Percentiles rank a stretch among this genome's conserved stretches.
Evolutionary conservation across 768 basidiomycete species (phyloP).

Genomic region (Sarcodon sp.): DNA sequence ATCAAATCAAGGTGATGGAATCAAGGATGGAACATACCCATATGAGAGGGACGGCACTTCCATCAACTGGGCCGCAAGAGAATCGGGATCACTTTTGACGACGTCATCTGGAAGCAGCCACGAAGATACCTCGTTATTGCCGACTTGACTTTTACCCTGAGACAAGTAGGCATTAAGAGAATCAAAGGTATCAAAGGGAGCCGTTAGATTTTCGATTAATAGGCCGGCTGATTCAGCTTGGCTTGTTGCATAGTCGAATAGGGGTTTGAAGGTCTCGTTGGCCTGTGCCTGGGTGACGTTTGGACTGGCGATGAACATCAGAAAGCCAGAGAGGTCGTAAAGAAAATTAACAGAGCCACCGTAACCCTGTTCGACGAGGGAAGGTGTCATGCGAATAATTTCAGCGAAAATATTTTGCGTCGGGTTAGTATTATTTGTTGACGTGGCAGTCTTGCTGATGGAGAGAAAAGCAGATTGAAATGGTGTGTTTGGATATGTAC

Average conservation of each 20-base stretch:
- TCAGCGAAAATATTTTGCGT: slow-evolving; percentile 19
- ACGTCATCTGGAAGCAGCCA: slow-evolving; percentile 11
- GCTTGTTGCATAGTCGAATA: slow-evolving; percentile 14
- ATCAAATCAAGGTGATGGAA: background rate
- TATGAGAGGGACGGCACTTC: slow-evolving; percentile 1
- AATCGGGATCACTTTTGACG: slow-evolving; percentile 7
- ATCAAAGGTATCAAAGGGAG: slow-evolving; percentile 6
- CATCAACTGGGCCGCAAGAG: slow-evolving; percentile 3
- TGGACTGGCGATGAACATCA: slow-evolving; percentile 16
- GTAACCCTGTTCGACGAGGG: slow-evolving; percentile 30
- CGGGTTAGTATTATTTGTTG: background rate
- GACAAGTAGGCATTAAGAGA: slow-evolving; percentile 1
- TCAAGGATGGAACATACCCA: slow-evolving; percentile 5
- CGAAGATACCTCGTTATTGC: slow-evolving; percentile 5
- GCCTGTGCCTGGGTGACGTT: slow-evolving; percentile 23
- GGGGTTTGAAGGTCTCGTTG: slow-evolving; percentile 19
- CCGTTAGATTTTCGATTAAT: slow-evolving; percentile 5
- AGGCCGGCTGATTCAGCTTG: background rate
- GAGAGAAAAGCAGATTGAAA: slow-evolving; percentile 15
- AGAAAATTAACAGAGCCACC: slow-evolving; percentile 7
- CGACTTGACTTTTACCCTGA: too few species aligned
- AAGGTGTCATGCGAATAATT: slow-evolving; percentile 20
- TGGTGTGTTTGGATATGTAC: slow-evolving; percentile 25
- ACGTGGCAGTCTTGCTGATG: background rate
- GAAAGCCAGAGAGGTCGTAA: slow-evolving; percentile 8